These are phyloP conservation scores for Westerdykella aurantiaca DNA, from an alignment of 2,329 filamentous ascomycete genomes.

Conservation along the genomic window DNA sequence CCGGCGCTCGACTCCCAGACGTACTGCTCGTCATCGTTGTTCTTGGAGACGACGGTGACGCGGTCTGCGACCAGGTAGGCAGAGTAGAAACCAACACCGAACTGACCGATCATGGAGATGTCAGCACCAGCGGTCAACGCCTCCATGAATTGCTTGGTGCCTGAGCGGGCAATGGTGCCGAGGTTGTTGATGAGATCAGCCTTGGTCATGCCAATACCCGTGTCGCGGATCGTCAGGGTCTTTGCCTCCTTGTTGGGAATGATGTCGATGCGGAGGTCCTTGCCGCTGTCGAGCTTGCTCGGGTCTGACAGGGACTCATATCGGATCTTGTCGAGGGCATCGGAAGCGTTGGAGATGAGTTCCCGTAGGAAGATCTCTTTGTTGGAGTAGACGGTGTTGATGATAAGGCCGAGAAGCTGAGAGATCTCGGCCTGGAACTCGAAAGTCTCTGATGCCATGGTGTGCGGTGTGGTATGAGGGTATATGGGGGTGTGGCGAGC, in stretches of 20 bases:
- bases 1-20: slow-evolving; percentile 97
- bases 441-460: slow-evolving; percentile 88
- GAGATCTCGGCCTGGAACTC: slow-evolving; percentile 99
- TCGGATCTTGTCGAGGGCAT: slow-evolving; percentile 99
- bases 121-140: slow-evolving; percentile 96
- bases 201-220: slow-evolving; percentile 99
- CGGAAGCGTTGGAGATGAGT: slow-evolving; percentile 95
- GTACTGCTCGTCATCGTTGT: slow-evolving; percentile 99
- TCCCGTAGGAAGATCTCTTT: slow-evolving; percentile 99
- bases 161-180: slow-evolving; percentile 97
- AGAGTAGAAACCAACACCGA: slow-evolving; percentile 99
- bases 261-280: slow-evolving; percentile 98
- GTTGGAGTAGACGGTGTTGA: slow-evolving; percentile 99
- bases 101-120: slow-evolving; percentile 99
- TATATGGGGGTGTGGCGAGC: slow-evolving; percentile 5
- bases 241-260: slow-evolving; percentile 96
- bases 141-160: slow-evolving; percentile 99
- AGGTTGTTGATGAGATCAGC: slow-evolving; percentile 99
- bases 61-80: slow-evolving; percentile 98
- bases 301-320: slow-evolving; percentile 97
- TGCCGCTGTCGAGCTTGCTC: slow-evolving; percentile 92
- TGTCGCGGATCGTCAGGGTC: slow-evolving; percentile 95
- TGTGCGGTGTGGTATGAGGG: slow-evolving; percentile 33
- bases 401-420: slow-evolving; percentile 98
- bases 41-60: slow-evolving; percentile 92